These are phyloP conservation scores for Tuctoria greenei DNA, from an alignment of 176 grass and related monocot species.

Conservation along the genomic window DNA sequence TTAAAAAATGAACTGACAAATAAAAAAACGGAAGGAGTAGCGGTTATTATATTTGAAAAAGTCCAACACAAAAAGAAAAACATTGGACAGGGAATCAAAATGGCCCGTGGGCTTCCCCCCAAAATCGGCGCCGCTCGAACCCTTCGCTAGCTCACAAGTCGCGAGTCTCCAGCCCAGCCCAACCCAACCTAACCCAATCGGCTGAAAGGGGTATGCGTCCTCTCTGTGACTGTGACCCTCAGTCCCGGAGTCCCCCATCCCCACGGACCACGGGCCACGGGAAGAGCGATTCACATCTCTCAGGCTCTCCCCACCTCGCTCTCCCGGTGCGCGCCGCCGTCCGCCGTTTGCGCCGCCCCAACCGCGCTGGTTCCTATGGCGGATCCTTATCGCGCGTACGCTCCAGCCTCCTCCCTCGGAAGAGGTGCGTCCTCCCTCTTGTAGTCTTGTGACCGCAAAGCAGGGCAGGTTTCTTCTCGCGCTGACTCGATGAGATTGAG, in stretches of 20 bases:
- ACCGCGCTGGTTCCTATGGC: constrained; percentile 18
- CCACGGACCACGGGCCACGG: too few species aligned
- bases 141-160: too few species aligned
- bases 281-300: neutral
- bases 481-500: neutral
- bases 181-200: neutral
- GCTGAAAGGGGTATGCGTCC: too few species aligned
- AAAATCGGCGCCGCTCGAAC: neutral
- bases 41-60: too few species aligned
- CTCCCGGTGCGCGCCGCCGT: neutral
- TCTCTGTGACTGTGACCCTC: too few species aligned
- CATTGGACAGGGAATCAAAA: neutral
- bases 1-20: too few species aligned
- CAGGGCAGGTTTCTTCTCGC: neutral
- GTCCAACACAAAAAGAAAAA: too few species aligned
- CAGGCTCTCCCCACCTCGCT: neutral
- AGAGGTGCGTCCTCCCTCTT: constrained; percentile 25
- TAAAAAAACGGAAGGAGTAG: too few species aligned
- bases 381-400: constrained; percentile 46
- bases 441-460: neutral
- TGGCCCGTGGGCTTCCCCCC: neutral
- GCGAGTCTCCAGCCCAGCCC: neutral
- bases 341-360: neutral
- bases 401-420: constrained; percentile 20
- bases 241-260: too few species aligned